These are phyloP conservation scores for Tulasnella sp. DNA, from an alignment of 768 basidiomycete species.

Conservation along the genomic window DNA sequence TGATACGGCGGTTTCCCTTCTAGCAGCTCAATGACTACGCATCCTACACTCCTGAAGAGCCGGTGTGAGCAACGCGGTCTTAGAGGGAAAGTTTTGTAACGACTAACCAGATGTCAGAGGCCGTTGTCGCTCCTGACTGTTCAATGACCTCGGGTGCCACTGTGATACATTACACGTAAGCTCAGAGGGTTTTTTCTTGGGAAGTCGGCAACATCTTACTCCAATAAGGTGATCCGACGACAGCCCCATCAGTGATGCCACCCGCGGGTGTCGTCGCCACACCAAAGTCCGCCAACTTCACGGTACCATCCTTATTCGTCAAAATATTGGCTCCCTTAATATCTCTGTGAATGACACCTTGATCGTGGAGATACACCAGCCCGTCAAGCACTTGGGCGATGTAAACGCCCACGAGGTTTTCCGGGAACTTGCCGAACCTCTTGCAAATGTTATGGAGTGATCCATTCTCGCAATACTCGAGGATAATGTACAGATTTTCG, in stretches of 20 bases:
- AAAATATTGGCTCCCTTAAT: conserved; percentile 99
- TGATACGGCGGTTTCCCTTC: conserved; percentile 94
- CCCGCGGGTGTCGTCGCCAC: conserved; percentile 80
- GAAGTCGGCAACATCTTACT: conserved; percentile 51
- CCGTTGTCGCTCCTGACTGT: conserved; percentile 93
- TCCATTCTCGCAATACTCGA: conserved; percentile 99
- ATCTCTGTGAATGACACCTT: conserved; percentile 98
- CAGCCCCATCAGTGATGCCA: conserved; percentile 77
- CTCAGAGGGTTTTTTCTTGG: not conserved
- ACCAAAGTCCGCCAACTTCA: conserved; percentile 99
- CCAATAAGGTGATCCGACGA: conserved; percentile 98
- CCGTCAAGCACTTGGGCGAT: conserved; percentile 95
- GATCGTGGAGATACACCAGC: conserved; percentile 94
- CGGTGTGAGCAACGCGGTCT: not conserved
- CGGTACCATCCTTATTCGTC: conserved; percentile 96
- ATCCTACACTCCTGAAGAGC: conserved; percentile 73
- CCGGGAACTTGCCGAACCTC: conserved; percentile 97
- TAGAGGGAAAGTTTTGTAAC: too few relatives aligned
- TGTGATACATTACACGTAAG: conserved; percentile 34
- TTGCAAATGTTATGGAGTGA: conserved; percentile 93
- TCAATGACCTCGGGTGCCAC: conserved; percentile 99
- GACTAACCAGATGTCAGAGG: conserved; percentile 88
- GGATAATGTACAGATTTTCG: conserved; percentile 92
- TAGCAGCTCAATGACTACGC: conserved; percentile 93
- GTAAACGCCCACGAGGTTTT: conserved; percentile 92